These are phyloP conservation scores for Tulasnella sp. DNA, from an alignment of 768 basidiomycete genomes.

Conservation along the genomic window DNA sequence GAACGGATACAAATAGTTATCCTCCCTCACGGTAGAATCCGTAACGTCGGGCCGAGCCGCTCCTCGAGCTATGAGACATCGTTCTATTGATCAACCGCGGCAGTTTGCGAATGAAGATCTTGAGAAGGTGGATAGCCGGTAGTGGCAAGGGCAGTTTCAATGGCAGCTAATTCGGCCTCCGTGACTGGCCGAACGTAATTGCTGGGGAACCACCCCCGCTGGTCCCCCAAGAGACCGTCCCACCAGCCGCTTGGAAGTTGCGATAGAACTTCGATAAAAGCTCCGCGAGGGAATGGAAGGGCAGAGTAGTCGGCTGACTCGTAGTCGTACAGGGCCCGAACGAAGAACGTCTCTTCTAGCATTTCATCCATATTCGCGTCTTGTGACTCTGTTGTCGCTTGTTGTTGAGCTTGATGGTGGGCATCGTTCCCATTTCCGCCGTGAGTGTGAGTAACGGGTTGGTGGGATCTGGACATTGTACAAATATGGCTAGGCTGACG, in stretches of 20 bases:
- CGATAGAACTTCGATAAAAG: conserved; percentile 92
- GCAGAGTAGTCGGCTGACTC: conserved; percentile 82
- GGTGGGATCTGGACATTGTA: no score
- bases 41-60: no score
- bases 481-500: no score
- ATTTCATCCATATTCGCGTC: neutral
- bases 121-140: no score
- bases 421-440: conserved; percentile 59
- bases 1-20: no score
- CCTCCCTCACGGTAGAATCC: no score
- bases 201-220: conserved; percentile 93
- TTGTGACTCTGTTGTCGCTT: neutral
- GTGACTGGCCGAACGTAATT: conserved; percentile 88
- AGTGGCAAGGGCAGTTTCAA: no score
- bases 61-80: no score
- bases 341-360: conserved; percentile 64
- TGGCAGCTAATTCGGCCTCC: conserved; percentile 47
- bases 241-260: conserved; percentile 96
- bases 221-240: conserved; percentile 89
- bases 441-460: conserved; percentile 51
- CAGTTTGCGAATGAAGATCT: no score
- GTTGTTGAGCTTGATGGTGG: neutral
- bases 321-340: conserved; percentile 91
- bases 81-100: no score
- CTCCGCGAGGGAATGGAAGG: conserved; percentile 81